Evolutionary conservation across 2,329 filamentous ascomycete genomes (phyloP), one percentile per base, ranked within the genome.

Genomic region (Ophiostoma himal-ulmi): DNA sequence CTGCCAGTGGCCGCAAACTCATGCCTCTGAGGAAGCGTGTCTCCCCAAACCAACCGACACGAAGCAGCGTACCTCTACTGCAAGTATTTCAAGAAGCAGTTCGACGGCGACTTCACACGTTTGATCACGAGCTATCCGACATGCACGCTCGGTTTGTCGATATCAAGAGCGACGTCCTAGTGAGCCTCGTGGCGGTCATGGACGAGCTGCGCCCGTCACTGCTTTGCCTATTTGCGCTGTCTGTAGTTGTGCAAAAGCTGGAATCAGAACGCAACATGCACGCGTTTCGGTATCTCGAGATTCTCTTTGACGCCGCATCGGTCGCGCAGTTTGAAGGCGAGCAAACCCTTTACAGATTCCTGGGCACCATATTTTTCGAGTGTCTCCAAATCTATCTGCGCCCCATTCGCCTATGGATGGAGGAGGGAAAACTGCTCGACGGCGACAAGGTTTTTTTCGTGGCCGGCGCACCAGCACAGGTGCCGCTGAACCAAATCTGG

Each of bases 391-490:
- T 92, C 1, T 98, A 97, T 77, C 83, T 96, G 52, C 88, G 88
- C 54, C 92, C 93, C 0, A 90, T 97, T 64, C 85, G 89, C 48
- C 81, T 84, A 20, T 98, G 94, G 94, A 94, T 97, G 88, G 88
- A 92, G 75, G 85, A 87, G 52, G 94, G 94, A 0, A 86, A 88
- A 69, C 80, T 97, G 3, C 81, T 86, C 1, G 80, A 85, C 0
- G 83, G 84, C 1, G 89, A 93, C 74, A 87, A 87, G 72, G 84
- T 87, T 0, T 95, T 96, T 77, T 97, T 97, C 75, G 85, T 97
- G 5, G 84, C 85, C 2, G 85, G 89, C 71, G 82, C 83, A 3
- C 78, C 84, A 5, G 82, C 83, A 4, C 81, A 86, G 41, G 83
- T 86, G 26, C 86, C 91, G 3, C 79, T 87, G 14, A 83, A 86